Conservation (phyloP, 805 yeast genomes). For the Starmerella bacillaris region DNA sequence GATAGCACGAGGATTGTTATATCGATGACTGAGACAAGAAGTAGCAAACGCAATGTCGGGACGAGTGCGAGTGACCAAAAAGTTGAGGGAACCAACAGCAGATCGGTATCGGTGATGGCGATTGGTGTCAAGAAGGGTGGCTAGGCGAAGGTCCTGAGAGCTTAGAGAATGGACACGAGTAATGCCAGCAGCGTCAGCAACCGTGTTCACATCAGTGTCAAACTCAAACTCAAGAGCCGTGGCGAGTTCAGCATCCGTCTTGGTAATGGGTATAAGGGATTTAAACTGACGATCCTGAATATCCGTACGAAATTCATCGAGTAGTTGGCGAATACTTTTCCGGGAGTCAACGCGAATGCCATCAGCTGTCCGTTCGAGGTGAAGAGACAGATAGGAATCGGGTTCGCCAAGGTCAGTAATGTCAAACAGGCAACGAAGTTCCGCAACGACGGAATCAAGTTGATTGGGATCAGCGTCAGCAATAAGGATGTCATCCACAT, state of each 20-base stretch:
- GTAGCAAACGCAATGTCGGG: slow-evolving; percentile 2
- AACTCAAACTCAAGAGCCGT: not conserved
- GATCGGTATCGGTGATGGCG: not conserved
- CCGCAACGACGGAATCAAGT: not conserved
- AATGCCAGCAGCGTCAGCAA: not conserved
- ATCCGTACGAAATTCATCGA: not conserved
- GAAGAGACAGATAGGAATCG: not conserved
- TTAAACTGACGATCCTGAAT: not conserved
- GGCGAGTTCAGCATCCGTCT: not conserved
- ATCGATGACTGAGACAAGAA: not conserved
- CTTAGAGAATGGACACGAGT: not conserved
- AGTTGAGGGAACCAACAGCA: not conserved
- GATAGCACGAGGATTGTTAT: not conserved
- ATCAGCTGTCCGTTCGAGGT: not conserved
- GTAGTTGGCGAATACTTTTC: not conserved
- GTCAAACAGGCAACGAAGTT: not conserved
- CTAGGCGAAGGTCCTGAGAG: not conserved
- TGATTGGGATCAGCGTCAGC: not conserved
- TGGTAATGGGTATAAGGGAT: not conserved
- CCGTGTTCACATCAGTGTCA: not conserved
- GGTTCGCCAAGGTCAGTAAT: not conserved
- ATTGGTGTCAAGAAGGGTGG: not conserved
- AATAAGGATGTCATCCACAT: slow-evolving; percentile 2
- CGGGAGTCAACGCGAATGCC: not conserved
- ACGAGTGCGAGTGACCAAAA: not conserved